Conservation (phyloP, 208 protist species). For the Trypanosoma congolense region DNA sequence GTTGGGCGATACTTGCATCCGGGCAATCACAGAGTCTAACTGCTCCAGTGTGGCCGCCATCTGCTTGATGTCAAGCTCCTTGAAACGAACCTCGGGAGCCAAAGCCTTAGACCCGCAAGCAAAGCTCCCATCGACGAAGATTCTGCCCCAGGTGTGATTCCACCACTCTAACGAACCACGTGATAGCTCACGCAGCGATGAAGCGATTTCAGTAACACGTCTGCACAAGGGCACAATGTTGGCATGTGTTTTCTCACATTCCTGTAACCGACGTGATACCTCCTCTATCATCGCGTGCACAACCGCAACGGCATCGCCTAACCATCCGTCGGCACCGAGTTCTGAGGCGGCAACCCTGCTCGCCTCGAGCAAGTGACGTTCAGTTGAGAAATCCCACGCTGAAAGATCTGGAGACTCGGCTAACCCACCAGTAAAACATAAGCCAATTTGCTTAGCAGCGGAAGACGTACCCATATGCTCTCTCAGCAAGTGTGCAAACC, state of each 20-base stretch:
- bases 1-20: slow-evolving; percentile 1
- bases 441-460: slow-evolving; percentile 3
- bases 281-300: slow-evolving; percentile 7
- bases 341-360: slow-evolving; percentile 2
- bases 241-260: slow-evolving; percentile 5
- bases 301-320: neutral
- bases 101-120: neutral
- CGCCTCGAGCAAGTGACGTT: slow-evolving; percentile 4
- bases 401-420: slow-evolving; percentile 1
- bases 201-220: neutral
- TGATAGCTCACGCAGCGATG: slow-evolving; percentile 10
- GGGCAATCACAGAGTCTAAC: slow-evolving; percentile 9
- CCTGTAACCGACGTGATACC: neutral
- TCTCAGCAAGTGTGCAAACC: neutral
- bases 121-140: neutral
- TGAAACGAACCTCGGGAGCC: neutral
- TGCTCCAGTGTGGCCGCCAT: slow-evolving; percentile 11
- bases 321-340: neutral
- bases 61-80: slow-evolving; percentile 3
- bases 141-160: slow-evolving; percentile 1
- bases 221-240: neutral
- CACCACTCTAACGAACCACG: slow-evolving; percentile 17
- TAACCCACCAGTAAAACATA: slow-evolving; percentile 4
- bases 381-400: slow-evolving; percentile 6
- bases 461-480: neutral